phyloP scores from a whole-genome alignment of 2,329 filamentous ascomycete species.

The Phoma sp. region DNA sequence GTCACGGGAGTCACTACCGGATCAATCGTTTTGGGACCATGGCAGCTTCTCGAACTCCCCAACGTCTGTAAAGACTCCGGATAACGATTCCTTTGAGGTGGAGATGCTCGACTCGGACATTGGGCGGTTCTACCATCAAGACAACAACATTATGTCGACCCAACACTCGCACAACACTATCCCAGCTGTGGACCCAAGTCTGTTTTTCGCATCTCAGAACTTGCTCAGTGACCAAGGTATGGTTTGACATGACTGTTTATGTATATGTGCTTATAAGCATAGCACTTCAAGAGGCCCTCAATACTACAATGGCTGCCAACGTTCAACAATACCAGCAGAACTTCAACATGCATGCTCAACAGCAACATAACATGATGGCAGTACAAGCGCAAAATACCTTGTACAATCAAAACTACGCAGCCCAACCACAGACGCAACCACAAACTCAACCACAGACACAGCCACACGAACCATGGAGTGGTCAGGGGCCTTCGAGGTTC shows the following conservation, averaged over 20 bases:
- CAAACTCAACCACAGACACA: conserved; percentile 20
- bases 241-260: conserved; percentile 9
- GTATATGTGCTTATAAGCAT: conserved; percentile 20
- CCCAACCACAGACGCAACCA: not conserved
- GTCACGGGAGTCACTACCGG: conserved; percentile 35
- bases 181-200: conserved; percentile 29
- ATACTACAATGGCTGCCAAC: conserved; percentile 27
- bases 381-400: conserved; percentile 27
- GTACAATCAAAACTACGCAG: conserved; percentile 32
- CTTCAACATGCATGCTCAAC: conserved; percentile 24
- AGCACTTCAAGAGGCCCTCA: conserved; percentile 37
- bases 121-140: conserved; percentile 37
- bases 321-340: conserved; percentile 31
- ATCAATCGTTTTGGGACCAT: conserved; percentile 42
- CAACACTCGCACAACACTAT: conserved; percentile 33
- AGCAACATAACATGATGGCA: conserved; percentile 23
- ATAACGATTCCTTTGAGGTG: conserved; percentile 41
- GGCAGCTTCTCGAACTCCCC: conserved; percentile 45
- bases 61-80: conserved; percentile 44
- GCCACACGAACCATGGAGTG: conserved; percentile 43
- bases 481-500: conserved; percentile 37
- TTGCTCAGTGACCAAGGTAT: conserved; percentile 31
- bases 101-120: conserved; percentile 43
- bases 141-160: conserved; percentile 31
- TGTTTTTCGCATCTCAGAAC: conserved; percentile 33